A percentile compares a stretch with the other conserved stretches of the same genome.
phyloP scores from a whole-genome alignment of 2,329 filamentous ascomycete genomes.

The Verticillium dahliae region DNA sequence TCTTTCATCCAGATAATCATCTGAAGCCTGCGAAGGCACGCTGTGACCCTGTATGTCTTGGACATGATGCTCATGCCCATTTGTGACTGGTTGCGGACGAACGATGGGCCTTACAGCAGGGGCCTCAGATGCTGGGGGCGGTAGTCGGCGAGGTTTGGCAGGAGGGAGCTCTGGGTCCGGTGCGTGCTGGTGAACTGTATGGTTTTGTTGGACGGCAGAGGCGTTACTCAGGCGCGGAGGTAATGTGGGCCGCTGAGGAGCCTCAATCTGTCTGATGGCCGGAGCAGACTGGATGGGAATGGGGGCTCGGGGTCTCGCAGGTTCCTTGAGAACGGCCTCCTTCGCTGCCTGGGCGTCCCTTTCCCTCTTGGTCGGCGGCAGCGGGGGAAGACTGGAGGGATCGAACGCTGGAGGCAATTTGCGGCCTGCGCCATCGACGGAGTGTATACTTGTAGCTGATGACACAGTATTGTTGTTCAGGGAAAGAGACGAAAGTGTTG shows the following conservation, averaged over 20 bases:
- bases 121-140: slow-evolving; percentile 5
- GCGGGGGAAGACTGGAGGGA: slow-evolving; percentile 47
- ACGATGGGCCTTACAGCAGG: neutral
- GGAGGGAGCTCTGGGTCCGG: slow-evolving; percentile 5
- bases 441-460: slow-evolving; percentile 41
- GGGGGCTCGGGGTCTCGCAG: neutral
- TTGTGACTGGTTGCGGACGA: slow-evolving; percentile 4
- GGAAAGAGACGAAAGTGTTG: slow-evolving; percentile 46
- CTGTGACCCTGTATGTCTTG: neutral
- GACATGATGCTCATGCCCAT: slow-evolving; percentile 13
- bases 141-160: slow-evolving; percentile 7
- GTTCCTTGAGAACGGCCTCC: slow-evolving; percentile 8
- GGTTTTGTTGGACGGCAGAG: slow-evolving; percentile 26
- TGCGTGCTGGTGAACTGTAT: slow-evolving; percentile 4
- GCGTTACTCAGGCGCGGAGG: slow-evolving; percentile 47
- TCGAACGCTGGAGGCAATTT: slow-evolving; percentile 52
- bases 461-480: slow-evolving; percentile 33
- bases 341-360: slow-evolving; percentile 39
- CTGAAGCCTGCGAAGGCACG: neutral
- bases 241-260: slow-evolving; percentile 30
- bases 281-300: slow-evolving; percentile 28
- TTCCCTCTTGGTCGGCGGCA: slow-evolving; percentile 50
- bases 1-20: slow-evolving; percentile 7
- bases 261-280: slow-evolving; percentile 23
- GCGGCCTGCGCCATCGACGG: slow-evolving; percentile 33